A percentile compares a stretch with the other conserved stretches of the same genome.
Conservation (phyloP, 202 grass and related monocot species). For the Dendrocalamus latiflorus region DNA sequence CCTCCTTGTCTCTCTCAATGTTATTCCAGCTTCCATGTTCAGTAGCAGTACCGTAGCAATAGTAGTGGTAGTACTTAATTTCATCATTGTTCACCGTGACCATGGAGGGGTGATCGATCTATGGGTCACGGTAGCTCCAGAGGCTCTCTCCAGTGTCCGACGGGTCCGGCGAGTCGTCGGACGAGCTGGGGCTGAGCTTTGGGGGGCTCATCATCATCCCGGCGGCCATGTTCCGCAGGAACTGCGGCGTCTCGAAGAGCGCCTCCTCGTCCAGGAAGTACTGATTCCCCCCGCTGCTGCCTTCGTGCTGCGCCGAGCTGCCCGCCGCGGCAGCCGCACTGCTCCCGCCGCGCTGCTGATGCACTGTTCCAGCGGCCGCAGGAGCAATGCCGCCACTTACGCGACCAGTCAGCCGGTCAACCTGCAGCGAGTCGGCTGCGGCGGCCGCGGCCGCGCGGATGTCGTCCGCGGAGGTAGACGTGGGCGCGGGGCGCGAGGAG, state of each 20-base stretch:
- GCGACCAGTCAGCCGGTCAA: neutral
- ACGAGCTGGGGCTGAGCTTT: conserved; percentile 40
- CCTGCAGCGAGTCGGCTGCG: conserved; percentile 31
- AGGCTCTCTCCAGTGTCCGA: conserved; percentile 52
- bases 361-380: neutral
- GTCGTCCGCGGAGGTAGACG: conserved; percentile 59
- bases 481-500: conserved; percentile 39
- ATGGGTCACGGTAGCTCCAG: conserved; percentile 65
- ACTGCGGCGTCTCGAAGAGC: too few species aligned
- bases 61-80: neutral
- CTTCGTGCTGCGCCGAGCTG: neutral
- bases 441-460: conserved; percentile 63
- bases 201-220: conserved; percentile 96
- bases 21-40: conserved; percentile 15
- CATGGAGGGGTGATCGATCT: neutral
- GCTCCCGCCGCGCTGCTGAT: conserved; percentile 13
- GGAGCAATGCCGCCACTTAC: conserved; percentile 6
- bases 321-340: neutral
- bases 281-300: neutral
- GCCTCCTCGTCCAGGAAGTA: conserved; percentile 85
- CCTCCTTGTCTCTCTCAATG: too few species aligned
- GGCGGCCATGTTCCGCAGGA: too few species aligned
- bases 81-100: neutral
- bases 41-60: neutral
- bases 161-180: conserved; percentile 40